phyloP scores from a whole-genome alignment of 1,284 basidiomycete species.

The Leccinum cinnamomeum region DNA sequence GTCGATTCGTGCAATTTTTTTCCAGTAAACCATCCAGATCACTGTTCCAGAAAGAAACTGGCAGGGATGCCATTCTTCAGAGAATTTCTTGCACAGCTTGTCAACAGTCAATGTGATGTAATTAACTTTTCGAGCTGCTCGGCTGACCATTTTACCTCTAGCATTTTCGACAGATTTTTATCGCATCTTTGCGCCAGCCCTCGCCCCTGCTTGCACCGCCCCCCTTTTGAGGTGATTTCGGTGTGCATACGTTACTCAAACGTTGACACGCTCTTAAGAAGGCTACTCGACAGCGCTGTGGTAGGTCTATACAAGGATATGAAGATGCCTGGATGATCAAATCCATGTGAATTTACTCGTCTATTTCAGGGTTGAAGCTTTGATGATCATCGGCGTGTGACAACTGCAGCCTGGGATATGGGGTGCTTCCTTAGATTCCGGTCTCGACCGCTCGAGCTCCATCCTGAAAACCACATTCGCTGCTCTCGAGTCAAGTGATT shows the following conservation, averaged over 20 bases:
- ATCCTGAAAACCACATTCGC: neutral
- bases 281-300: neutral
- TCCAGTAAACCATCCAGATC: neutral
- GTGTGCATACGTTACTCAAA: neutral
- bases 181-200: neutral
- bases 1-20: slow-evolving; percentile 10
- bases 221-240: neutral
- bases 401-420: neutral
- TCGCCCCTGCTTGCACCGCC: neutral
- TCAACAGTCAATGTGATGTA: neutral
- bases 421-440: slow-evolving; percentile 5
- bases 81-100: neutral
- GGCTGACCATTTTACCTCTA: neutral
- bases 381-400: slow-evolving; percentile 9
- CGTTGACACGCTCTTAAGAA: neutral
- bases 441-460: slow-evolving; percentile 8
- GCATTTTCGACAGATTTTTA: neutral
- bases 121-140: neutral
- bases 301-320: neutral
- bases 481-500: neutral
- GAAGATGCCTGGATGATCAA: neutral
- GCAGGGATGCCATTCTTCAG: neutral
- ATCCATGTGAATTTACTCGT: slow-evolving; percentile 3
- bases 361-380: slow-evolving; percentile 13
- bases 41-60: neutral